Conservation (phyloP, 2,329 filamentous ascomycete genomes). For the Botryosphaeria agaves region DNA sequence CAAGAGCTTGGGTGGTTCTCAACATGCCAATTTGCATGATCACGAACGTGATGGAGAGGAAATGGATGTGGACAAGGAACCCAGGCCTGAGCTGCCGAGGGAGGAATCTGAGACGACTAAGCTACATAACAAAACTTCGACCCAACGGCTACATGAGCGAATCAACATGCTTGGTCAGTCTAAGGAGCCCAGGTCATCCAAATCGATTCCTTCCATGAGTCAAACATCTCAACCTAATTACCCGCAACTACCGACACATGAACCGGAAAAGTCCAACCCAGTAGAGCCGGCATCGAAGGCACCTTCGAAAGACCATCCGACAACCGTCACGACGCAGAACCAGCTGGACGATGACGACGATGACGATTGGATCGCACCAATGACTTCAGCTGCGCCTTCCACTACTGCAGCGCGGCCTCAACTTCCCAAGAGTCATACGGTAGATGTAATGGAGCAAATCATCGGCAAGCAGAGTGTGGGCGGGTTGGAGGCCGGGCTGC, state of each 20-base stretch:
- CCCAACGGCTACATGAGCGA: conserved; percentile 79
- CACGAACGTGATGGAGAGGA: too few species aligned
- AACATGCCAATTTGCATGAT: conserved; percentile 29
- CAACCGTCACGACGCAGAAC: too few species aligned
- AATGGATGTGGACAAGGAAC: conserved; percentile 33
- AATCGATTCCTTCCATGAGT: conserved; percentile 16
- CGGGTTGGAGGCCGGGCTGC: too few species aligned
- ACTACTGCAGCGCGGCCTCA: conserved; percentile 24
- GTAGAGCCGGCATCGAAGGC: conserved; percentile 6
- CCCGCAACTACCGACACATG: conserved; percentile 17
- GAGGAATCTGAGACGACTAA: conserved; percentile 36
- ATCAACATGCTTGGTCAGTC: conserved; percentile 58
- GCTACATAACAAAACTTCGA: conserved; percentile 74
- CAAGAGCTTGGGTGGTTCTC: conserved; percentile 39
- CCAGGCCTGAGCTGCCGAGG: conserved; percentile 17
- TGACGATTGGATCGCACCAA: conserved; percentile 41
- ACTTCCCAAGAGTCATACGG: conserved; percentile 42
- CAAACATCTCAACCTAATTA: conserved; percentile 19
- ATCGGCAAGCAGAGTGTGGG: conserved; percentile 31
- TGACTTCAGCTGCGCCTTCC: conserved; percentile 19
- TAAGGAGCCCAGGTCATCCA: conserved; percentile 25
- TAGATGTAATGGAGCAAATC: conserved; percentile 43
- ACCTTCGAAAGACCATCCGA: conserved; percentile 1
- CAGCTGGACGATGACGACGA: conserved; percentile 34
- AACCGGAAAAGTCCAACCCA: conserved; percentile 11